Percentiles rank a stretch among this genome's conserved stretches.
phyloP scores from a whole-genome alignment of 2,329 filamentous ascomycete genomes.

The Chaetomium olivaceum region DNA sequence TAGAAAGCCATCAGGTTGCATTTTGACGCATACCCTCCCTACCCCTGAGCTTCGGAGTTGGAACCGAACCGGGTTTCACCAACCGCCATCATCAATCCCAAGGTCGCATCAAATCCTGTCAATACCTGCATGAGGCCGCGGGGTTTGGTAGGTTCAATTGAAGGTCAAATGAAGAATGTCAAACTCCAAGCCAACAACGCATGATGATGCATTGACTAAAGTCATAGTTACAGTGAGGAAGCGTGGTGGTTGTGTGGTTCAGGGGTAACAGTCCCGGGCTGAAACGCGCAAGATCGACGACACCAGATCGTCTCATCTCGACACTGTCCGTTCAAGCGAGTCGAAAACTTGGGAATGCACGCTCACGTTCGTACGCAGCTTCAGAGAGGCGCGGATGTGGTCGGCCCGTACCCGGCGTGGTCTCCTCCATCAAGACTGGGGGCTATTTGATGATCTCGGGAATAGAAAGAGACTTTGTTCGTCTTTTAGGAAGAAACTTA shows the following conservation, averaged over 20 bases:
- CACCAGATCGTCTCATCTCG: background rate
- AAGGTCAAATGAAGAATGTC: background rate
- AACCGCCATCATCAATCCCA: background rate
- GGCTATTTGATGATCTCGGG: background rate
- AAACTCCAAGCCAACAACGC: background rate
- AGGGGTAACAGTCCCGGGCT: slow-evolving; percentile 7
- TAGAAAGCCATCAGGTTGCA: background rate
- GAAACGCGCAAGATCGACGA: slow-evolving; percentile 17
- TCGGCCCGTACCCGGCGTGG: background rate
- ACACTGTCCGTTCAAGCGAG: background rate
- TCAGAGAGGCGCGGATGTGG: background rate
- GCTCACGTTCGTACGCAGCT: background rate
- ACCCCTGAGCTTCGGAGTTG: background rate
- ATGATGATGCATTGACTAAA: slow-evolving; percentile 9
- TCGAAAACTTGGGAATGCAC: background rate
- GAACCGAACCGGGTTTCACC: slow-evolving; percentile 10
- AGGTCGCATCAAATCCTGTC: background rate
- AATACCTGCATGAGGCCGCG: slow-evolving; percentile 1
- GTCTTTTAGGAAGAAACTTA: background rate
- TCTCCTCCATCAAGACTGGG: background rate
- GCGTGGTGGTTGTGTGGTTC: slow-evolving; percentile 2
- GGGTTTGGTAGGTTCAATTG: background rate
- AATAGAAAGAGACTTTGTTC: slow-evolving; percentile 6
- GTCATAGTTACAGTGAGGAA: background rate
- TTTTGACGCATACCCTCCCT: background rate